These are phyloP conservation scores for Protomyces lactucae-debilis DNA, from an alignment of 1,139 yeast genomes.

Conservation along the genomic window DNA sequence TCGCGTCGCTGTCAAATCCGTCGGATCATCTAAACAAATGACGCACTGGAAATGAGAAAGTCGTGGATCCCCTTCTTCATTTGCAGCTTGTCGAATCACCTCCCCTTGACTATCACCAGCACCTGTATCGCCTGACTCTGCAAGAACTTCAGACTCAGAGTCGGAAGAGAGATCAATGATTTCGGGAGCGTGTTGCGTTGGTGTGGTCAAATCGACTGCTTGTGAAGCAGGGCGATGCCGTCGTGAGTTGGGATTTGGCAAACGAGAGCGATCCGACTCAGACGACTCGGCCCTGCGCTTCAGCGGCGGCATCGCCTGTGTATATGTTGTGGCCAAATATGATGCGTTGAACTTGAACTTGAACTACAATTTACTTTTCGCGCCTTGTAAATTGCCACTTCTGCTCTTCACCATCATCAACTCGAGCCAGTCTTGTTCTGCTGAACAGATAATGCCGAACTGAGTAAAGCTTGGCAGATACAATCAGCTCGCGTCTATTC, in stretches of 20 bases:
- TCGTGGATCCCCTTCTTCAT: constrained; percentile 16
- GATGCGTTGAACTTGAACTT: no score
- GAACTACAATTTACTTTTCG: no score
- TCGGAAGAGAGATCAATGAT: constrained; percentile 22
- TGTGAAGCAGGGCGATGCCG: not conserved
- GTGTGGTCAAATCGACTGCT: not conserved
- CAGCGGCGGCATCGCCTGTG: no score
- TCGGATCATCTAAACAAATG: constrained; percentile 21
- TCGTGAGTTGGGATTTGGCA: not conserved
- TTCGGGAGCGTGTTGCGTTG: not conserved
- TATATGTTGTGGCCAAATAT: no score
- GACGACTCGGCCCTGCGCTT: no score
- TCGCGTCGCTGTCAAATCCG: constrained; percentile 23
- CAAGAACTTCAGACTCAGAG: not conserved
- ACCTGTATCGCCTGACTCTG: not conserved
- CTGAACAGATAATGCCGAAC: no score
- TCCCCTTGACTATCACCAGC: not conserved
- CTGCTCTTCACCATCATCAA: no score
- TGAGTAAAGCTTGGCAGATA: no score
- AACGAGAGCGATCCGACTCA: no score
- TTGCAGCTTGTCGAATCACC: constrained; percentile 10
- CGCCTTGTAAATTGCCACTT: no score
- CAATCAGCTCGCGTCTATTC: no score
- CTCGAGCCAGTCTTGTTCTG: no score
- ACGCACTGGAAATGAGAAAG: constrained; percentile 18